phyloP scores from a whole-genome alignment of 2,329 filamentous ascomycete genomes.

The Fusarium brevicatenulatum region DNA sequence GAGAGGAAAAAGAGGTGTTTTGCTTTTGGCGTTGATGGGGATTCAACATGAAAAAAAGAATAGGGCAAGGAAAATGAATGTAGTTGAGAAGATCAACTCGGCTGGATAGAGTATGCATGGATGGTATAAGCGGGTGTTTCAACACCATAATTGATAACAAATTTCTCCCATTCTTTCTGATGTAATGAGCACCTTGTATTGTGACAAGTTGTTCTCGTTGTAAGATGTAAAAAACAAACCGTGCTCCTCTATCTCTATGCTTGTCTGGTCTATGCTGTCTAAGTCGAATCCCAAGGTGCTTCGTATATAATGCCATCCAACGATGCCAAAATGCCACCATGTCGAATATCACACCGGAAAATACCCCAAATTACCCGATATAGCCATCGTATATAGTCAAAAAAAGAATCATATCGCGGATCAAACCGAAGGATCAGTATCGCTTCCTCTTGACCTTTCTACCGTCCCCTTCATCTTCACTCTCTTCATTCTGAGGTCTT shows the following conservation, averaged over 20 bases:
- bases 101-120: conserved; percentile 9
- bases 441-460: background rate
- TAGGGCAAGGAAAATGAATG: background rate
- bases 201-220: background rate
- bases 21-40: conserved; percentile 20
- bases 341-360: background rate
- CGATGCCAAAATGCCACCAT: background rate
- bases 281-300: background rate
- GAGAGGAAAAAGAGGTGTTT: background rate
- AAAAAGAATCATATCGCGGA: background rate
- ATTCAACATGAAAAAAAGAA: conserved; percentile 23
- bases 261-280: background rate
- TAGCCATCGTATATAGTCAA: background rate
- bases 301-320: background rate
- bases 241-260: background rate
- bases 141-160: conserved; percentile 26
- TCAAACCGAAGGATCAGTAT: background rate
- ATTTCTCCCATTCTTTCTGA: background rate
- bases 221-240: background rate
- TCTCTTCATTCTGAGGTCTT: conserved; percentile 24
- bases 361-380: background rate
- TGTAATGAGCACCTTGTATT: background rate
- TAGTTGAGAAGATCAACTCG: conserved; percentile 4
- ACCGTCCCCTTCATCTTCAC: background rate
- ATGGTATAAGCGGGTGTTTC: conserved; percentile 22